Evolutionary conservation across 495 filamentous ascomycete genomes (phyloP), one percentile per base, ranked within the genome.

Genomic region (Hypomontagnella submonticulosa): DNA sequence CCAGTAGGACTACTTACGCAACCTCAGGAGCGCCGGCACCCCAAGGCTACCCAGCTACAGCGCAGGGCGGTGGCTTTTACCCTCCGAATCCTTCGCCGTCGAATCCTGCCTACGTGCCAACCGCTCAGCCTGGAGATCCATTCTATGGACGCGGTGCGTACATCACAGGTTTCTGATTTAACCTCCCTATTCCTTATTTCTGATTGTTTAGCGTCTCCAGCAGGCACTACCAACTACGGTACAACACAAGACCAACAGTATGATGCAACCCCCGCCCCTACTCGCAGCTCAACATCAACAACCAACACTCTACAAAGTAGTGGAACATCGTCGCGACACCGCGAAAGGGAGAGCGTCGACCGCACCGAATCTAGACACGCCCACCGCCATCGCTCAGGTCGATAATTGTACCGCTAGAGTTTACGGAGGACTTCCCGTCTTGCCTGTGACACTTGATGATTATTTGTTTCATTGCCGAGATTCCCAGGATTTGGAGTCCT

Each of bases 91-190:
- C 73, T 16, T 57, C 67, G 48, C 49, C 74, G 4, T 63, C 66
- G 56, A 71, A 63, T 64, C 66, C 74, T 33, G 27, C 62, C 63
- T 71, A 71, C 41, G 43, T 65, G 67, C 66, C 69, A 60, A 54
- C 59, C 53, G 65, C 76, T 42, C 80, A 79, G 64, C 76, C 79
- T 51, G 60, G 64, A 54, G 81, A 84, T 71, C 71, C 76, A 32
- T 78, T 82, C 51, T 81, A 80, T 63, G 81, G 80, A 76, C 83
- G 83, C 77, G 81, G 79, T 80, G 76, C 75, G 78, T 80, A 82
- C 73, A 74, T 58, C 56, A 73, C 58, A 69, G 71, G 66, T 61
- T 65, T 65, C 49, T 71, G 49, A 69, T 67, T 62, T 63, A 30
- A 64, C 55, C 50, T 48, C 59, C 59, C 60, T 41, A 61, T 64